Base-by-base conservation (phyloP, 1,284 basidiomycete genomes). In the Ceratobasidium sp. region DNA sequence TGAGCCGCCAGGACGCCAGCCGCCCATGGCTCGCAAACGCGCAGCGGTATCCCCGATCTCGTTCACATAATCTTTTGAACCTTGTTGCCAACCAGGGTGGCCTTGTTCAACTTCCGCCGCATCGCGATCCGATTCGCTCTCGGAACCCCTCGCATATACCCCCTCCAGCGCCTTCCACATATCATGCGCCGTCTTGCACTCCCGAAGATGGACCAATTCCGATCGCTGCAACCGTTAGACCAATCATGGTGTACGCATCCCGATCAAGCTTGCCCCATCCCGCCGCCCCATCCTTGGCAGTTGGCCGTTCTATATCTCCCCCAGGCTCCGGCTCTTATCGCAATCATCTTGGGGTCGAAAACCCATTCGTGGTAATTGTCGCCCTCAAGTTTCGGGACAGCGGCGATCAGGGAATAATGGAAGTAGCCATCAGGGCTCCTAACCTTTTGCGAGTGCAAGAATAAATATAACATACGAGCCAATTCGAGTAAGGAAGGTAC, bases 401-500 rank as follows among this genome's bases (percentile, higher is more conserved):
- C 3, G 6, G 53, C 9, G 21, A 56, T 30, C 2, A 56, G 53
- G 14, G 53, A 36, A 56, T 56, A 8, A 16, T 41, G 36, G 53
- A 30, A 16, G 27, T 33, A 25, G 29, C 6, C 53, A 56, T 56
- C 53, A 30, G 53, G 53, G 30, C 53, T 56, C 27, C 29, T 56
- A 56, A 56, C 53, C 53, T 56, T 53, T 53, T 53, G 16, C 50
- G 16, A 25, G 50, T n/a, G n/a, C n/a, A n/a, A n/a, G n/a, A n/a
- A n/a, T n/a, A n/a, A n/a, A n/a, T n/a, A n/a, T n/a, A n/a, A n/a
- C n/a, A n/a, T n/a, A n/a, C n/a, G n/a, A n/a, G n/a, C n/a, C n/a
- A n/a, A n/a, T n/a, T n/a, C n/a, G n/a, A n/a, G n/a, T n/a, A n/a
- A n/a, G n/a, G n/a, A n/a, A n/a, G n/a, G n/a, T n/a, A n/a, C n/a